These are phyloP conservation scores for Trametes cinnabarina DNA, from an alignment of 768 basidiomycete species.

Conservation along the genomic window DNA sequence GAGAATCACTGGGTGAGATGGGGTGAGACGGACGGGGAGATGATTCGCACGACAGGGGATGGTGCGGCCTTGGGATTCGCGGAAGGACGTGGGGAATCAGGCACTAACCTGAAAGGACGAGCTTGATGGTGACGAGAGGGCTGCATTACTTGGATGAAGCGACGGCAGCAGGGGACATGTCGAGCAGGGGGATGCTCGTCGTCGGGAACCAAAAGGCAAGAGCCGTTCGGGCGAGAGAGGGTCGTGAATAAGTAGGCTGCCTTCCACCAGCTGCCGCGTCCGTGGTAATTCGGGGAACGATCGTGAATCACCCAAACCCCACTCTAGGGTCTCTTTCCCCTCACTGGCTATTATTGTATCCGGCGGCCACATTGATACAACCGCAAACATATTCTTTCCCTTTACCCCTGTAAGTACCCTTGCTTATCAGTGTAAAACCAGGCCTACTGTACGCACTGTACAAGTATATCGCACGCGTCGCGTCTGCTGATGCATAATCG, in stretches of 20 bases:
- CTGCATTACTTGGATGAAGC: background rate
- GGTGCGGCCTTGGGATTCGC: background rate
- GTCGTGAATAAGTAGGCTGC: constrained; percentile 4
- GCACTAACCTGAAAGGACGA: background rate
- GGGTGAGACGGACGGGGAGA: background rate
- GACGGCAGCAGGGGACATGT: constrained; percentile 4
- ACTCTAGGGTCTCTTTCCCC: background rate
- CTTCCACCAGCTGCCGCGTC: too few relatives aligned
- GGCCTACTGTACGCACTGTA: too few relatives aligned
- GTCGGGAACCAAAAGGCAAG: constrained; percentile 1
- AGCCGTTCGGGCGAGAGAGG: background rate
- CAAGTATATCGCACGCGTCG: too few relatives aligned
- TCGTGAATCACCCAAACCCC: constrained; percentile 8
- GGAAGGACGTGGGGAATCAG: background rate
- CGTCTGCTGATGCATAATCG: constrained; percentile 12
- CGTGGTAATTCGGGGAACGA: constrained; percentile 16
- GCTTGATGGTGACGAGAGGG: background rate
- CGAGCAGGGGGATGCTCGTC: constrained; percentile 2
- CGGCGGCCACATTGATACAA: too few relatives aligned
- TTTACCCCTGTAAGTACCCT: too few relatives aligned
- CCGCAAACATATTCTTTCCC: too few relatives aligned
- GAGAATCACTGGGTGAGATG: background rate
- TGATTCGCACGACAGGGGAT: background rate
- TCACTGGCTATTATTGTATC: background rate
- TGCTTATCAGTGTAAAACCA: too few relatives aligned